phyloP scores from a whole-genome alignment of 2,329 filamentous ascomycete genomes.

The Graphium sp. region DNA sequence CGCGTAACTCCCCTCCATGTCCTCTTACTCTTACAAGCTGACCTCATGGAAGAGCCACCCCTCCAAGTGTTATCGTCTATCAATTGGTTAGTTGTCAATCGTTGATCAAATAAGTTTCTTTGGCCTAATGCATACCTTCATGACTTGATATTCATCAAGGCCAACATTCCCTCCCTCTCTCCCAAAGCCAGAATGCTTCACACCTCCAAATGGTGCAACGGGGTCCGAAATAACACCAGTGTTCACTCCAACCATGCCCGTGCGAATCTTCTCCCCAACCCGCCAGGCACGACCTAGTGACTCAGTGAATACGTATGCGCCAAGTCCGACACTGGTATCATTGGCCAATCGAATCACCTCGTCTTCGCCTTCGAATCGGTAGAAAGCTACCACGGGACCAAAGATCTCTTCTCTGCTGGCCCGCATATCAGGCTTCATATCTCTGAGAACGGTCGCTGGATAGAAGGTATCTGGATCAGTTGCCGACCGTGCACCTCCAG shows the following conservation, averaged over 20 bases:
- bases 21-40: too few species aligned
- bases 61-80: too few species aligned
- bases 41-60: too few species aligned
- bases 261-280: constrained; percentile 29
- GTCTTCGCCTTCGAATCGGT: constrained; percentile 51
- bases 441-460: constrained; percentile 49
- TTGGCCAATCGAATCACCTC: constrained; percentile 54
- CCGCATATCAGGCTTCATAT: constrained; percentile 49
- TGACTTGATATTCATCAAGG: too few species aligned
- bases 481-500: constrained; percentile 38
- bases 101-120: too few species aligned
- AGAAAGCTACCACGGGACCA: constrained; percentile 52
- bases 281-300: constrained; percentile 22
- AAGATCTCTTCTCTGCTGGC: constrained; percentile 56
- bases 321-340: constrained; percentile 47
- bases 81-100: too few species aligned
- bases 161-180: too few species aligned
- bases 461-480: constrained; percentile 52
- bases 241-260: constrained; percentile 18
- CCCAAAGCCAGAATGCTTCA: too few species aligned
- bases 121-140: too few species aligned
- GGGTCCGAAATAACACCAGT: too few species aligned
- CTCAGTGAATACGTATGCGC: constrained; percentile 60
- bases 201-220: too few species aligned
- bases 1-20: too few species aligned